Evolutionary conservation across 345 rosid species (phyloP).

Genomic region (Bruguiera gymnorhiza): DNA sequence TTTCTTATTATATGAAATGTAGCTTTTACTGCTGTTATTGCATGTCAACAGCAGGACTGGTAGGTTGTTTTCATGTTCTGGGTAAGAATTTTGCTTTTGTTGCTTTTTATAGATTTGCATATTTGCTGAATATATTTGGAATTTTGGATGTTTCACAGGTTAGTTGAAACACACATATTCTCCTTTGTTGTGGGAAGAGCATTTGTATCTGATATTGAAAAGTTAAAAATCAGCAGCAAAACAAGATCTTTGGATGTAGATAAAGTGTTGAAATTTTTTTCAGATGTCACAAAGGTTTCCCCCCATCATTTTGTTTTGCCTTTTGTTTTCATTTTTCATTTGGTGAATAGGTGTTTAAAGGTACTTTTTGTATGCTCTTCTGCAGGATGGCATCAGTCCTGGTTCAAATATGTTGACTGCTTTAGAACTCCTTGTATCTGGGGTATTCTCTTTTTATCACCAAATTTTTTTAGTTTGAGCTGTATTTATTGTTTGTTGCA

Average conservation of each 20-base stretch:
- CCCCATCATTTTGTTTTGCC: neutral
- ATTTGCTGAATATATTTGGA: slow-evolving; percentile 29
- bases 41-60: slow-evolving; percentile 1
- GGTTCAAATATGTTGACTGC: slow-evolving; percentile 93
- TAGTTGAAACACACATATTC: slow-evolving; percentile 98
- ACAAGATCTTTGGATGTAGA: slow-evolving; percentile 72
- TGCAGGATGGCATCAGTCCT: slow-evolving; percentile 82
- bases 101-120: slow-evolving; percentile 8
- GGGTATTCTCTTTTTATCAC: slow-evolving; percentile 50
- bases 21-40: slow-evolving; percentile 1
- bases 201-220: slow-evolving; percentile 94
- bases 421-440: slow-evolving; percentile 86
- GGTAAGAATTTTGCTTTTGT: slow-evolving; percentile 11
- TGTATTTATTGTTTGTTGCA: neutral
- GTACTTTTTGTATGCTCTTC: slow-evolving; percentile 26
- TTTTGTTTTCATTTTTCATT: slow-evolving; percentile 5
- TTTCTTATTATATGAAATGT: neutral
- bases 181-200: slow-evolving; percentile 99
- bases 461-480: neutral
- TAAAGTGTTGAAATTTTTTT: slow-evolving; percentile 65
- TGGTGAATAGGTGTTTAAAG: slow-evolving; percentile 16
- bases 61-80: slow-evolving; percentile 10
- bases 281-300: slow-evolving; percentile 77
- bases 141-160: slow-evolving; percentile 58
- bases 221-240: slow-evolving; percentile 94